Conservation (phyloP, 179 eudicot species). For the Actinidia chinensis region DNA sequence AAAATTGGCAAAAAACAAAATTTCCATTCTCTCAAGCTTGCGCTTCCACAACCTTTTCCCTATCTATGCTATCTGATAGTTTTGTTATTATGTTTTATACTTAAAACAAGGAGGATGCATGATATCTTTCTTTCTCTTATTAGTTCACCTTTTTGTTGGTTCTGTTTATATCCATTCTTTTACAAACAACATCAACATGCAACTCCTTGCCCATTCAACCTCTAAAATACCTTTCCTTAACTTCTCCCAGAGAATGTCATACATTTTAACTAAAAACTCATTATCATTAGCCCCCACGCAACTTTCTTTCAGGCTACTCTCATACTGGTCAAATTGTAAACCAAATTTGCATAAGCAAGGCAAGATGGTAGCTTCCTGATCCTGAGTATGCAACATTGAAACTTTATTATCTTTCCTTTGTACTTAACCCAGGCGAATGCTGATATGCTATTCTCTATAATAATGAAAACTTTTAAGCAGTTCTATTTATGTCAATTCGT, state of each 20-base stretch:
- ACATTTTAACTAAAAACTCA: neutral
- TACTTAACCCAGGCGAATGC: constrained; percentile 2
- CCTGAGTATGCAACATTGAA: neutral
- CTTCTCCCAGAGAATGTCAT: neutral
- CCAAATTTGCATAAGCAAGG: neutral
- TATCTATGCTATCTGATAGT: no score
- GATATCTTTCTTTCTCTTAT: neutral
- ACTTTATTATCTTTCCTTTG: neutral
- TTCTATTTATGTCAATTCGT: neutral
- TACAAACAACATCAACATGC: no score
- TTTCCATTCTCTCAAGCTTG: no score
- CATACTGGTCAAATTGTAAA: neutral
- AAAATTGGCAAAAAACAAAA: neutral
- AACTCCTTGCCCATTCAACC: no score
- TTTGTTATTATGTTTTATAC: no score
- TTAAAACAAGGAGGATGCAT: neutral
- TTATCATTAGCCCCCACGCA: neutral
- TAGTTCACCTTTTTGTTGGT: neutral
- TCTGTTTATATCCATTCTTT: neutral
- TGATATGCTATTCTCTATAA: neutral
- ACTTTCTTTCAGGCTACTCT: neutral
- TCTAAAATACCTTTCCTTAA: neutral
- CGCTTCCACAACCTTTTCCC: no score
- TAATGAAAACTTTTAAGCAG: neutral
- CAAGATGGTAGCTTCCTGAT: constrained; percentile 2